Evolutionary conservation across 495 filamentous ascomycete species (phyloP).

Genomic region (Pyrenopolyporus hunteri): DNA sequence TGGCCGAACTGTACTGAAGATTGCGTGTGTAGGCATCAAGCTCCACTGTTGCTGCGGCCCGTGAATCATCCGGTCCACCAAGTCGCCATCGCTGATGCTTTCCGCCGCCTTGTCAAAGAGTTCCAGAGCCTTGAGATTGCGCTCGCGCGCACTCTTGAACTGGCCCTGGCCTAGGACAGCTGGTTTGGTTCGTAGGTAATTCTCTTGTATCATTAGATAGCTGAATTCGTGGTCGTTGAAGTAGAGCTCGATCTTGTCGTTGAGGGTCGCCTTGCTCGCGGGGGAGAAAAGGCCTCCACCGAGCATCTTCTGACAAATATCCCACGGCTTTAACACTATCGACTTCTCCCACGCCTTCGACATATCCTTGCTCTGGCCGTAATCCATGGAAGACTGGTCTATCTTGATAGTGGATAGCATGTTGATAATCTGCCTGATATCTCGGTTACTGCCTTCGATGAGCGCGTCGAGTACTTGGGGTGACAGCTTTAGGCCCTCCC

Average conservation of each 20-base stretch:
- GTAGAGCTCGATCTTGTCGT: constrained; percentile 98
- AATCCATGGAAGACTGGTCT: constrained; percentile 78
- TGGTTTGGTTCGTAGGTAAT: constrained; percentile 86
- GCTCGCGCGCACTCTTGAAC: constrained; percentile 56
- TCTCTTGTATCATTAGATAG: constrained; percentile 96
- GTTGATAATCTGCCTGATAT: constrained; percentile 98
- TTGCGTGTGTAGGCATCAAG: constrained; percentile 95
- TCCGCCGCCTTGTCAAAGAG: constrained; percentile 84
- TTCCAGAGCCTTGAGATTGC: constrained; percentile 80
- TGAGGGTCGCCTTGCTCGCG: constrained; percentile 80
- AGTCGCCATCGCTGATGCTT: constrained; percentile 95
- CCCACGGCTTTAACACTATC: constrained; percentile 95
- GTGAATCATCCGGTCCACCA: constrained; percentile 98
- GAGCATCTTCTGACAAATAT: constrained; percentile 92
- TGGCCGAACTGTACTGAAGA: constrained; percentile 92
- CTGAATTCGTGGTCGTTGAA: constrained; percentile 99
- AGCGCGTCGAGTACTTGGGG: constrained; percentile 88
- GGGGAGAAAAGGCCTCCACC: constrained; percentile 83
- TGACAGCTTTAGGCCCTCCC: constrained; percentile 87
- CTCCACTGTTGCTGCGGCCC: constrained; percentile 98
- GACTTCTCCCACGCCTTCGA: constrained; percentile 98
- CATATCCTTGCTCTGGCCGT: constrained; percentile 85
- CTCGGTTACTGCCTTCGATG: constrained; percentile 91
- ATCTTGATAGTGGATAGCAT: constrained; percentile 95
- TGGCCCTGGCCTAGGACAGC: constrained; percentile 64